Conservation (phyloP, 768 basidiomycete genomes). For the Lentinula sp. region DNA sequence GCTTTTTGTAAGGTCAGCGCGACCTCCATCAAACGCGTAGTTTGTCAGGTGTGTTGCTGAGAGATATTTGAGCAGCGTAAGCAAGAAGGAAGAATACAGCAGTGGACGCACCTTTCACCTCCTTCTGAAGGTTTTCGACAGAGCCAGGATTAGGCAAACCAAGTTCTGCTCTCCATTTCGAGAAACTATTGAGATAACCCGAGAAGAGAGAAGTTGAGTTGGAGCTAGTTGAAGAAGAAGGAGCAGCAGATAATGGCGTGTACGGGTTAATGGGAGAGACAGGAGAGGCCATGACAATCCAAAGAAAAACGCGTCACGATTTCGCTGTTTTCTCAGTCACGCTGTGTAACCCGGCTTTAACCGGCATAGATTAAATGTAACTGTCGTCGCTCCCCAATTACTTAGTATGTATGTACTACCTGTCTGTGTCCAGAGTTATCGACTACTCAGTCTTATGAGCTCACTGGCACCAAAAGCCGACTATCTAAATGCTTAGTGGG, state of each 20-base stretch:
- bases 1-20: constrained; percentile 92
- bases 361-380: neutral
- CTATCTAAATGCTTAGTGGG: too few relatives aligned
- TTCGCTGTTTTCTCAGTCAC: neutral
- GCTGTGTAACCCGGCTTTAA: neutral
- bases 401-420: too few relatives aligned
- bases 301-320: constrained; percentile 4
- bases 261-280: constrained; percentile 30
- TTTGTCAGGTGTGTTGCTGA: constrained; percentile 88
- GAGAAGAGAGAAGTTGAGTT: constrained; percentile 39
- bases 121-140: constrained; percentile 88
- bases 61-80: constrained; percentile 6
- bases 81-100: neutral
- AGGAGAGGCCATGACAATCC: constrained; percentile 37
- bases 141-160: constrained; percentile 89
- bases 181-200: constrained; percentile 65
- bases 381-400: too few relatives aligned
- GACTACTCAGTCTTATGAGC: too few relatives aligned
- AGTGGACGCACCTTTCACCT: constrained; percentile 70
- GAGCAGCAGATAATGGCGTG: constrained; percentile 18
- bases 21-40: constrained; percentile 95
- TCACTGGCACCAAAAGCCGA: too few relatives aligned
- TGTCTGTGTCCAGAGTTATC: too few relatives aligned
- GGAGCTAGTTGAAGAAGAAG: neutral
- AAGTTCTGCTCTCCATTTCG: constrained; percentile 75